Conservation (phyloP, 2,329 filamentous ascomycete species). For the Fusarium succisae region DNA sequence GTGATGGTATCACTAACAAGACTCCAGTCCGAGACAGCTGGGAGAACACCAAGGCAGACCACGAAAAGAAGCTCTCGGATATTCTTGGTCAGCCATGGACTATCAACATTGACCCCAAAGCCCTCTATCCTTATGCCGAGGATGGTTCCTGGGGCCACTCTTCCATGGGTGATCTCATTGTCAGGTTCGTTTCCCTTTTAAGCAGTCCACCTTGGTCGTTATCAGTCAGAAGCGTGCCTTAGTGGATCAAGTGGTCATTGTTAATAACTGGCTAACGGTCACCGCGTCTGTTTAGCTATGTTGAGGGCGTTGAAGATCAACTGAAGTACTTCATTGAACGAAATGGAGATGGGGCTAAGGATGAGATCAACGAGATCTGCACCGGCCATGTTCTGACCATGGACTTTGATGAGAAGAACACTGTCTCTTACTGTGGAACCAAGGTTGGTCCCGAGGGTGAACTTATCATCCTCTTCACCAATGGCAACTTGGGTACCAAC, state of each 20-base stretch:
- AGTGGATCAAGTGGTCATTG: neutral
- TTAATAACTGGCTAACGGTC: neutral
- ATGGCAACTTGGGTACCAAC: conserved; percentile 57
- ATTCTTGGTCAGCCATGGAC: conserved; percentile 60
- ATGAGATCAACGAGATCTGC: conserved; percentile 60
- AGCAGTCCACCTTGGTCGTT: neutral
- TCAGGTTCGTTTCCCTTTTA: conserved; percentile 46
- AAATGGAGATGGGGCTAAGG: conserved; percentile 51
- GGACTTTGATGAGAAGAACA: conserved; percentile 55
- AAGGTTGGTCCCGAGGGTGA: conserved; percentile 54
- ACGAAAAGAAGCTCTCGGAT: conserved; percentile 56
- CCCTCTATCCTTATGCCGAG: conserved; percentile 58
- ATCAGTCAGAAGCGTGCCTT: neutral
- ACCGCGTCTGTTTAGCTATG: conserved; percentile 50
- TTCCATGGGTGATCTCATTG: conserved; percentile 56
- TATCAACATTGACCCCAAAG: conserved; percentile 57
- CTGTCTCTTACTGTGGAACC: conserved; percentile 56
- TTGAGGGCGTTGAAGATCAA: conserved; percentile 52
- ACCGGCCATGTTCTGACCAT: conserved; percentile 56
- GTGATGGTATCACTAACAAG: neutral
- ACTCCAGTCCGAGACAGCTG: conserved; percentile 61
- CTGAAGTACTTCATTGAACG: conserved; percentile 51
- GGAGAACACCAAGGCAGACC: conserved; percentile 56
- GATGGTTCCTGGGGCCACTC: conserved; percentile 53
- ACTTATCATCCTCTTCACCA: conserved; percentile 59